Conservation (phyloP, 2,329 filamentous ascomycete genomes). For the Fusarium penzigii region DNA sequence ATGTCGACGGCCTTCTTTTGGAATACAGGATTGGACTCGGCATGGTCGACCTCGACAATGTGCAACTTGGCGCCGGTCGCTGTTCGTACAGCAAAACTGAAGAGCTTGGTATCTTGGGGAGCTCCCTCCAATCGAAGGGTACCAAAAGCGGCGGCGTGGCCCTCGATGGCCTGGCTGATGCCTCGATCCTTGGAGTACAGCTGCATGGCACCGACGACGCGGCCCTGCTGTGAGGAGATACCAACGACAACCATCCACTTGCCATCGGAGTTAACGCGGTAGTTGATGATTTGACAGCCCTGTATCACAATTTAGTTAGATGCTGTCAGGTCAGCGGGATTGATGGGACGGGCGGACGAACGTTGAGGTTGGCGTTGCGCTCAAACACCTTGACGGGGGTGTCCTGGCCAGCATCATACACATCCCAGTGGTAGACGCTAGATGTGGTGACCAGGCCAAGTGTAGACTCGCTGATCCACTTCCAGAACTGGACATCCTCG, state of each 20-base stretch:
- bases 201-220: constrained; percentile 95
- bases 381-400: constrained; percentile 91
- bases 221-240: constrained; percentile 89
- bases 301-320: constrained; percentile 39
- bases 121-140: constrained; percentile 87
- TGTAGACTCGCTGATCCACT: constrained; percentile 91
- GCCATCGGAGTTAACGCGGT: constrained; percentile 90
- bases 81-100: constrained; percentile 92
- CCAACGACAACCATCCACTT: constrained; percentile 99
- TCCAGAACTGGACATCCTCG: constrained; percentile 98
- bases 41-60: constrained; percentile 95
- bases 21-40: constrained; percentile 84
- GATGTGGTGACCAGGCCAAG: constrained; percentile 89
- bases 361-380: constrained; percentile 84
- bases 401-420: constrained; percentile 80
- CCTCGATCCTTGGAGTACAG: constrained; percentile 94
- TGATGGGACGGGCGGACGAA: constrained; percentile 47
- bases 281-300: constrained; percentile 99
- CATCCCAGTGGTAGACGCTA: constrained; percentile 96
- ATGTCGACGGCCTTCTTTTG: constrained; percentile 96
- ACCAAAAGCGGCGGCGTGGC: constrained; percentile 93
- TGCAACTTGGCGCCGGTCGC: constrained; percentile 92
- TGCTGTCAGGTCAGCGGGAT: not conserved
- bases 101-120: constrained; percentile 88
- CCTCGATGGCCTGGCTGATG: constrained; percentile 97